These are phyloP conservation scores for Marasmius oreades DNA, from an alignment of 1,284 basidiomycete species.

Conservation along the genomic window DNA sequence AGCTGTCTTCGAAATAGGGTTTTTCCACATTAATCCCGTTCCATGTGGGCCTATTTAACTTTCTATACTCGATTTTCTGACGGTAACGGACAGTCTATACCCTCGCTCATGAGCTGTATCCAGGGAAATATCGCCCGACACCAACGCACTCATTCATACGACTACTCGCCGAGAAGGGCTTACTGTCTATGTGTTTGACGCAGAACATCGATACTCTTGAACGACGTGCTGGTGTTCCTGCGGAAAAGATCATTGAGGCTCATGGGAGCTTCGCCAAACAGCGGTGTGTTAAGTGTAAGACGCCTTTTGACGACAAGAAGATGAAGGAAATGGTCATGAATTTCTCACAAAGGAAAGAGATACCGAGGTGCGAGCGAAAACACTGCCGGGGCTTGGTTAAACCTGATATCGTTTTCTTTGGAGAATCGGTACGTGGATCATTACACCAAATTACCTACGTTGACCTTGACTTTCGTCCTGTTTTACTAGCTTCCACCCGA, in stretches of 20 bases:
- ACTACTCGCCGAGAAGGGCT: conserved; percentile 61
- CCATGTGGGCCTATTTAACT: conserved; percentile 53
- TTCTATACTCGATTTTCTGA: conserved; percentile 1
- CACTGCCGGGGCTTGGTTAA: conserved; percentile 75
- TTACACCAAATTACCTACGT: conserved; percentile 2
- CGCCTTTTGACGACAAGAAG: conserved; percentile 59
- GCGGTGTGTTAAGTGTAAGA: conserved; percentile 71
- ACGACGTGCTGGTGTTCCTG: conserved; percentile 76
- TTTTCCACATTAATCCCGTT: conserved; percentile 67
- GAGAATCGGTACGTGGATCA: conserved; percentile 59
- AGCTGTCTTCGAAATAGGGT: conserved; percentile 77
- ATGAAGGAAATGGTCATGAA: conserved; percentile 44
- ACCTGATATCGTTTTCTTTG: conserved; percentile 95
- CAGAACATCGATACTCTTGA: conserved; percentile 96
- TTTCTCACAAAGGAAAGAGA: conserved; percentile 39
- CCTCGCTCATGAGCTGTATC: conserved; percentile 88
- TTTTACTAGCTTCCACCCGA: conserved; percentile 49
- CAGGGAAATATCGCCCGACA: conserved; percentile 84
- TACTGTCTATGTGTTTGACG: conserved; percentile 78
- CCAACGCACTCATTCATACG: conserved; percentile 88
- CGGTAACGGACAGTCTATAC: conserved; percentile 62
- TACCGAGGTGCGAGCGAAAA: conserved; percentile 56
- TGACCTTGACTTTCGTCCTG: conserved; percentile 1
- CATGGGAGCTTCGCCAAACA: conserved; percentile 90
- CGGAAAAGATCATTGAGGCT: conserved; percentile 82